Evolutionary conservation across 176 grass and related monocot genomes (phyloP), one percentile per base, ranked within the genome.

Genomic region (Oryza brachyantha): DNA sequence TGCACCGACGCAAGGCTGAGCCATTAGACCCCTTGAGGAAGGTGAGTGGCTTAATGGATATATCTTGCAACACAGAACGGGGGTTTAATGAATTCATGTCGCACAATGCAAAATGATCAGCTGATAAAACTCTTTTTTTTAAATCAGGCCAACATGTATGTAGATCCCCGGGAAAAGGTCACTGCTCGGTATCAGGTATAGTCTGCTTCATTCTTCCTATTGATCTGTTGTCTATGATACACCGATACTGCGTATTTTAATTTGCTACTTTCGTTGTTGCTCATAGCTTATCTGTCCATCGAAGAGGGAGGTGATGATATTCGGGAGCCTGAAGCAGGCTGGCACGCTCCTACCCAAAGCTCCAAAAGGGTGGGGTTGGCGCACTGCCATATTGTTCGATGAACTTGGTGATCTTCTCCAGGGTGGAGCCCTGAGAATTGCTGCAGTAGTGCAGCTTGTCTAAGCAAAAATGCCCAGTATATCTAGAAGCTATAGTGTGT

Each of bases 331-430:
- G 43, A 98, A 98, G 84, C 95, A 94, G 75, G 87, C 95, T 1
- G 95, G 96, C 38, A 98, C 96, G 1, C 81, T 98, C n/a, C 55
- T 98, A 36, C 96, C 96, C 3, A 98, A 98, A 71, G 90, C 96
- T 61, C 96, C 92, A 11, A 98, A 98, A 78, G 96, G 96, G 16
- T 98, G 96, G 96, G 96, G 96, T 67, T 98, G 96, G 96, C 96
- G 92, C 71, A 98, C 96, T 36, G 96, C 96, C 10, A 76, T 98
- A 77, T 73, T 98, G 3, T 98, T 98, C 39, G 92, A 98, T 72
- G 92, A 98, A 52, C 90, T 99, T 37, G 88, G 79, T 1, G 90
- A 95, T 81, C 96, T 99, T 76, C 88, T 99, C 27, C 92, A 99
- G 75, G 90, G 89, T 34, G 96, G 96, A 65, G 63, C 92, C 70